Evolutionary conservation across 768 basidiomycete species (phyloP).

Genomic region (Naematelia aurantialba): DNA sequence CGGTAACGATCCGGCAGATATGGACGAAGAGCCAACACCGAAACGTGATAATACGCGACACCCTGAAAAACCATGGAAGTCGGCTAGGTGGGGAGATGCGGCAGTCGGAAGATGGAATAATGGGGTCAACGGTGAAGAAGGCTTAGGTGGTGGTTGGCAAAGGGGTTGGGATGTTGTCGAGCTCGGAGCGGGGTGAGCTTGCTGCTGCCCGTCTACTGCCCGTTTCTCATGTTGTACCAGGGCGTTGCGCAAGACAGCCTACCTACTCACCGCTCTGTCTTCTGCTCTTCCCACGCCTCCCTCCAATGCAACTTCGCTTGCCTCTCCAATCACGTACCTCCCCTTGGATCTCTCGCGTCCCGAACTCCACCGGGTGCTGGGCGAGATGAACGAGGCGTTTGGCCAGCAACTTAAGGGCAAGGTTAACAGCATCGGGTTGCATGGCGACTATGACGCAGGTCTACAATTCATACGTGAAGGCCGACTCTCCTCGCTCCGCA

Average conservation of each 20-base stretch:
- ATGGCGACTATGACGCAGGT: slow-evolving; percentile 87
- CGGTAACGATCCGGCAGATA: slow-evolving; percentile 35
- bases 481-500: slow-evolving; percentile 52
- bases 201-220: slow-evolving; percentile 4
- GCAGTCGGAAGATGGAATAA: slow-evolving; percentile 54
- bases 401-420: slow-evolving; percentile 65
- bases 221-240: slow-evolving; percentile 52
- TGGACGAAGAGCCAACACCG: slow-evolving; percentile 11
- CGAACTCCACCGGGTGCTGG: slow-evolving; percentile 77
- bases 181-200: slow-evolving; percentile 86
- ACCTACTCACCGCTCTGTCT: slow-evolving; percentile 70
- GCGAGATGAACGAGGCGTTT: slow-evolving; percentile 58
- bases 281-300: slow-evolving; percentile 29
- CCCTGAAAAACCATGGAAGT: slow-evolving; percentile 28
- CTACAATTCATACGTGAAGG: slow-evolving; percentile 71
- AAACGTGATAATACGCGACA: slow-evolving; percentile 3
- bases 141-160: slow-evolving; percentile 21
- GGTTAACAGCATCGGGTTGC: slow-evolving; percentile 75
- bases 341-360: slow-evolving; percentile 88
- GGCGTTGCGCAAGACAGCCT: slow-evolving; percentile 81
- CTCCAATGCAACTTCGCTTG: slow-evolving; percentile 47
- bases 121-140: slow-evolving; percentile 53
- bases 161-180: slow-evolving; percentile 64
- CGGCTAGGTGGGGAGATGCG: slow-evolving; percentile 49
- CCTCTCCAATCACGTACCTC: slow-evolving; percentile 70